Evolutionary conservation across 352 stramenopile genomes (phyloP).

Genomic region (Thraustochytrium sp.): DNA sequence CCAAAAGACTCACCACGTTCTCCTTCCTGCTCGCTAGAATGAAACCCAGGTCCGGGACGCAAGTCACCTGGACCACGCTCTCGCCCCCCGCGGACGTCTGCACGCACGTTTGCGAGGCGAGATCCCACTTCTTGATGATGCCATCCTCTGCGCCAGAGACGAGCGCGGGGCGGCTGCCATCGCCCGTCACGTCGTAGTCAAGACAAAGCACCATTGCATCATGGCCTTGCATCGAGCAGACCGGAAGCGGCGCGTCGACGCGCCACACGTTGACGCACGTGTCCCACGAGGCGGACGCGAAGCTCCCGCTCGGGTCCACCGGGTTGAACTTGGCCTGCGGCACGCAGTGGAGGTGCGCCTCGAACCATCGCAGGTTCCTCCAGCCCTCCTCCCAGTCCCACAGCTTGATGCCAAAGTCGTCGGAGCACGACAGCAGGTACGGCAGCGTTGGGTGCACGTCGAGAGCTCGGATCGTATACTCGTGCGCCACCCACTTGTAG

Average conservation of each 20-base stretch:
- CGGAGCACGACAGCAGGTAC: slow-evolving; percentile 86
- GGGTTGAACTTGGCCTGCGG: slow-evolving; percentile 98
- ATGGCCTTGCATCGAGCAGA: slow-evolving; percentile 89
- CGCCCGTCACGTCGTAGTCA: slow-evolving; percentile 94
- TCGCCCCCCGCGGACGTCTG: slow-evolving; percentile 94
- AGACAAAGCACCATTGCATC: slow-evolving; percentile 96
- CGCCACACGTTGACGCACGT: slow-evolving; percentile 90
- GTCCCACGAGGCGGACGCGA: slow-evolving; percentile 93
- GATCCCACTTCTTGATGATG: slow-evolving; percentile 98
- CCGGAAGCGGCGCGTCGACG: slow-evolving; percentile 78
- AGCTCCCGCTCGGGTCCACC: slow-evolving; percentile 97
- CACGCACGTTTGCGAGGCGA: slow-evolving; percentile 98
- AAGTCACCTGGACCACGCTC: slow-evolving; percentile 90
- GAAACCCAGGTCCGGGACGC: slow-evolving; percentile 94
- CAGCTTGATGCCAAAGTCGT: slow-evolving; percentile 99
- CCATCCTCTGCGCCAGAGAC: slow-evolving; percentile 85
- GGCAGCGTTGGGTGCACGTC: slow-evolving; percentile 90
- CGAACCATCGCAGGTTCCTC: slow-evolving; percentile 65
- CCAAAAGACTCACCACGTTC: slow-evolving; percentile 85
- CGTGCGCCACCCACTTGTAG: slow-evolving; percentile 85
- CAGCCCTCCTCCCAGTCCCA: slow-evolving; percentile 89
- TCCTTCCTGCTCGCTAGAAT: slow-evolving; percentile 95
- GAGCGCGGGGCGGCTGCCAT: slow-evolving; percentile 98
- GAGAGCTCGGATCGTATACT: slow-evolving; percentile 96
- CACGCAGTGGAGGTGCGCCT: slow-evolving; percentile 93